A percentile compares a stretch with the other conserved stretches of the same genome.
These are phyloP conservation scores for Epichloe festucae DNA, from an alignment of 2,329 filamentous ascomycete species.

Conservation along the genomic window DNA sequence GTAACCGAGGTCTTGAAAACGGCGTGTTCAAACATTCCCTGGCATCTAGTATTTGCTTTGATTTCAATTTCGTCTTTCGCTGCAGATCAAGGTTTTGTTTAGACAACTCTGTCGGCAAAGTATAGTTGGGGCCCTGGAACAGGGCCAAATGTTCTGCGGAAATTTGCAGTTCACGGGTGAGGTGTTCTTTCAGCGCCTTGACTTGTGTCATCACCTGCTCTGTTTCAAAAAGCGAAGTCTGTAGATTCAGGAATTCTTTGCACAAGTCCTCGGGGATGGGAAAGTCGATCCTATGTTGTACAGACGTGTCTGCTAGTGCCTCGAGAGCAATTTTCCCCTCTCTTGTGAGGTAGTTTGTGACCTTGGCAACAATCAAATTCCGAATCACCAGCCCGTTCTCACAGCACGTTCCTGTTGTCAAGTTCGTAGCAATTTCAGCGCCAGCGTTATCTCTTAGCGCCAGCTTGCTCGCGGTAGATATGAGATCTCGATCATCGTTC, in stretches of 20 bases:
- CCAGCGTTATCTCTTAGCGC: constrained; percentile 28
- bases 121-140: constrained; percentile 34
- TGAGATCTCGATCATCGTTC: constrained; percentile 52
- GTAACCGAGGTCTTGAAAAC: constrained; percentile 18
- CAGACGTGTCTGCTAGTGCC: constrained; percentile 40
- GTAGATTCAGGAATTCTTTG: constrained; percentile 40
- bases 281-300: constrained; percentile 35
- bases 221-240: constrained; percentile 36
- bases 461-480: constrained; percentile 45
- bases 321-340: constrained; percentile 44
- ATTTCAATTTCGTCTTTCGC: constrained; percentile 54
- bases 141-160: constrained; percentile 26
- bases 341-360: constrained; percentile 25
- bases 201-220: constrained; percentile 44
- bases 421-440: not conserved
- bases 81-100: constrained; percentile 64
- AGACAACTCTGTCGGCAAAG: constrained; percentile 44
- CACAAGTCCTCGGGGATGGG: constrained; percentile 37
- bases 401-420: not conserved
- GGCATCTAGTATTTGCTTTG: constrained; percentile 51
- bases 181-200: constrained; percentile 39
- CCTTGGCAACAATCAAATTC: constrained; percentile 17
- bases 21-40: constrained; percentile 36
- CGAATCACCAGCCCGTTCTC: constrained; percentile 29
- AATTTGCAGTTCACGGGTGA: constrained; percentile 35